These are phyloP conservation scores for Aspergillus nidulans DNA, from an alignment of 495 filamentous ascomycete species.

Conservation along the genomic window DNA sequence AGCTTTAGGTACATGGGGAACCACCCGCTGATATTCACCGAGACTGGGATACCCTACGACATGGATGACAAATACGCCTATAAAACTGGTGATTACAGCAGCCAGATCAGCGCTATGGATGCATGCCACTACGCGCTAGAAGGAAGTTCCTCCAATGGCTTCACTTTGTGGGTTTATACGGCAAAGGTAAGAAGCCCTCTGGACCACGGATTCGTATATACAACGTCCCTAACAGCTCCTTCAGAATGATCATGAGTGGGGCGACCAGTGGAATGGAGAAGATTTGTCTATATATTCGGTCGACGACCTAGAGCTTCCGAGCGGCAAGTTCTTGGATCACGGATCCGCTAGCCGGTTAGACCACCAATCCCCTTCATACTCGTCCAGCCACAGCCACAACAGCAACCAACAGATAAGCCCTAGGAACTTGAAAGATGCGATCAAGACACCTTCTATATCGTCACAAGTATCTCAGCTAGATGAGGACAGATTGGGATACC, in stretches of 20 bases:
- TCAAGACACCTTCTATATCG: constrained; percentile 69
- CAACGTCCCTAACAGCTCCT: neutral
- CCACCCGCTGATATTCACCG: constrained; percentile 86
- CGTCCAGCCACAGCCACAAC: constrained; percentile 50
- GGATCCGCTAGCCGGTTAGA: constrained; percentile 39
- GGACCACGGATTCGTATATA: neutral
- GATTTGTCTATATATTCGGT: constrained; percentile 85
- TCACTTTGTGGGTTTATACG: constrained; percentile 84
- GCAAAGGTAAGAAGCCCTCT: constrained; percentile 50
- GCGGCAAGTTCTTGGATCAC: constrained; percentile 20
- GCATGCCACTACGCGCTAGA: constrained; percentile 94
- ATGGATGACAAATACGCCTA: constrained; percentile 97
- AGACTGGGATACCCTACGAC: constrained; percentile 97
- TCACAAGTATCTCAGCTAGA: constrained; percentile 48
- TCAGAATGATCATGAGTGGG: constrained; percentile 81
- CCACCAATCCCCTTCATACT: constrained; percentile 54
- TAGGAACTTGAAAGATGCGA: constrained; percentile 64
- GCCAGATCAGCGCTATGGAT: constrained; percentile 91
- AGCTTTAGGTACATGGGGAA: constrained; percentile 86
- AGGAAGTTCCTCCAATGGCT: constrained; percentile 73
- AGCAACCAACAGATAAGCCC: constrained; percentile 58
- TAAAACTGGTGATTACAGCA: constrained; percentile 92
- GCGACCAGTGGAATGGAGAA: constrained; percentile 96
- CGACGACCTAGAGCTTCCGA: constrained; percentile 70
- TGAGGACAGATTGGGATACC: constrained; percentile 62